These are phyloP conservation scores for Aureobasidium musti DNA, from an alignment of 2,329 filamentous ascomycete genomes.

Conservation along the genomic window DNA sequence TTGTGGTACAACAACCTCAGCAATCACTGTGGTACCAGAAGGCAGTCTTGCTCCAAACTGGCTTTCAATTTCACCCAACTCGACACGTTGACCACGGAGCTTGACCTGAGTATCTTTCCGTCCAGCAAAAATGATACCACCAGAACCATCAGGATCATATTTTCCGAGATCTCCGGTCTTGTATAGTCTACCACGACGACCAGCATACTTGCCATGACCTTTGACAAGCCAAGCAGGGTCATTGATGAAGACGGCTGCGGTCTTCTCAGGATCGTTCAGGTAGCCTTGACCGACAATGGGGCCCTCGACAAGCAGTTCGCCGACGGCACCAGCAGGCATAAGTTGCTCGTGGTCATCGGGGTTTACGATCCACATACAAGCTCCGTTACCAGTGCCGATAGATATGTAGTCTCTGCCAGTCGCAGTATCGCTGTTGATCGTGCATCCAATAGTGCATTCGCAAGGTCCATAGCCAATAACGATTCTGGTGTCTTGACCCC, in stretches of 20 bases:
- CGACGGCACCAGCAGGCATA: slow-evolving; percentile 49
- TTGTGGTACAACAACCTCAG: slow-evolving; percentile 50
- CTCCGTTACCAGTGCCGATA: slow-evolving; percentile 33
- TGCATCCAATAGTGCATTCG: slow-evolving; percentile 40
- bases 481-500: slow-evolving; percentile 44
- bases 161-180: slow-evolving; percentile 62
- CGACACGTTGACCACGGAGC: slow-evolving; percentile 65
- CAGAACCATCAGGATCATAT: slow-evolving; percentile 55
- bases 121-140: slow-evolving; percentile 60
- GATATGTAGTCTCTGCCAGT: slow-evolving; percentile 29
- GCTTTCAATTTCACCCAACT: slow-evolving; percentile 57
- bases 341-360: slow-evolving; percentile 37
- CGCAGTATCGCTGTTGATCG: slow-evolving; percentile 30
- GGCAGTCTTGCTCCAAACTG: slow-evolving; percentile 43
- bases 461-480: slow-evolving; percentile 51
- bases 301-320: slow-evolving; percentile 53
- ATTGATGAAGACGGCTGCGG: slow-evolving; percentile 40
- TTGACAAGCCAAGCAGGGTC: slow-evolving; percentile 35
- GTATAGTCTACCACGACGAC: slow-evolving; percentile 54
- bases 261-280: slow-evolving; percentile 40
- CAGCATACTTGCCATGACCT: slow-evolving; percentile 33
- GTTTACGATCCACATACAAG: slow-evolving; percentile 40
- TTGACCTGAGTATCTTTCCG: slow-evolving; percentile 70
- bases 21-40: slow-evolving; percentile 47
- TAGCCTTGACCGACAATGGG: slow-evolving; percentile 51